Evolutionary conservation across 2,329 filamentous ascomycete genomes (phyloP), one percentile per base, ranked within the genome.

Genomic region (Stylonectria norvegica): DNA sequence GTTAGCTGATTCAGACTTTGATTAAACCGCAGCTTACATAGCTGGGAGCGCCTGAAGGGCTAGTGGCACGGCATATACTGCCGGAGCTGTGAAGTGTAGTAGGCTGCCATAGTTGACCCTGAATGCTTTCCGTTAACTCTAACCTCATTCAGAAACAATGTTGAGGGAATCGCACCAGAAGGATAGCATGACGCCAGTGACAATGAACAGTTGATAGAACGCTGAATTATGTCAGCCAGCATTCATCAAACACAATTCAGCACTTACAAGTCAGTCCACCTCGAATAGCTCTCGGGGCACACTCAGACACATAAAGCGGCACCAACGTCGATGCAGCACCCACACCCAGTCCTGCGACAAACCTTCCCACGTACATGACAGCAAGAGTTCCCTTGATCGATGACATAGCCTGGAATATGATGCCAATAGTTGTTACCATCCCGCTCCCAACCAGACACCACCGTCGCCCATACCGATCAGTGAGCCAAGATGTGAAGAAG

Each of bases 291-390:
- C 71, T 62, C 12, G 71, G 72, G 4, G 71, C 69, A 40, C 71
- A 73, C 46, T 76, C 72, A 31, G 70, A 72, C 18, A 71, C 66
- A 31, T 72, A 71, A 28, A 72, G 42, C 1, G 69, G 68, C 4
- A 64, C 67, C 42, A 72, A 40, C 31, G 66, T 70, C 15, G 70
- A 73, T 1, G 71, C 71, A 35, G 70, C 68, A n/a, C 72, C 72
- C 27, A 75, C 69, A 4, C 71, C 73, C 5, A 76, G 50, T 8
- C 73, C 73, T 18, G 69, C 62, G 16, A 75, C 49, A 35, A 76
- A 78, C 57, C 83, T 72, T 34, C 83, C 83, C 45, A 83, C 68
- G 53, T 85, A 87, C 69, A 87, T 82, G 50, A 73, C 67, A 10
- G 73, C 66, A 23, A 86, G 62, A 34, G 75, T 71, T 5, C 82